Evolutionary conservation across 208 protist species (phyloP).

Genomic region (Hexamita inflata): DNA sequence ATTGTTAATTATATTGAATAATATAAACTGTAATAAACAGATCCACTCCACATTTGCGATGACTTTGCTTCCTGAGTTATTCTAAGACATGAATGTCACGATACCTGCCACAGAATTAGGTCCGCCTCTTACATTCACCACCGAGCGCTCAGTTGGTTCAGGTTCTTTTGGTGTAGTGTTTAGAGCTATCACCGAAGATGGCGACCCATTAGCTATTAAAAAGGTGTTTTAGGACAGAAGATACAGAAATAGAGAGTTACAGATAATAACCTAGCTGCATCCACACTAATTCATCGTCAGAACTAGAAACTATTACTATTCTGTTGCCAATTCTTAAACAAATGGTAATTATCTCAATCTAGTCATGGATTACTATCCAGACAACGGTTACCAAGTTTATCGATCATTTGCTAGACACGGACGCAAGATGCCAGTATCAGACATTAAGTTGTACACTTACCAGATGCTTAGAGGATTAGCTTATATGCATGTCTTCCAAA

Average conservation of each 20-base stretch:
- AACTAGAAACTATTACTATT: conserved; percentile 76
- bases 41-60: too few relatives aligned
- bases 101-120: background rate
- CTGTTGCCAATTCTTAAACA: conserved; percentile 40
- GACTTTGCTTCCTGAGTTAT: conserved; percentile 26
- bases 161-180: conserved; percentile 37
- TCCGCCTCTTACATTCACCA: conserved; percentile 12
- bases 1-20: too few relatives aligned
- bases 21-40: too few relatives aligned
- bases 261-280: conserved; percentile 73
- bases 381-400: conserved; percentile 71
- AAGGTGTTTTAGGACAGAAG: conserved; percentile 31
- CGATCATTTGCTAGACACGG: conserved; percentile 63
- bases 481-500: conserved; percentile 75
- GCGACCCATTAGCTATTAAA: conserved; percentile 31
- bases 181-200: background rate
- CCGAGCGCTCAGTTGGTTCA: conserved; percentile 19
- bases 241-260: conserved; percentile 80
- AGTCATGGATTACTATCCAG: conserved; percentile 89
- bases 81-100: conserved; percentile 3
- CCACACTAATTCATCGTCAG: conserved; percentile 69
- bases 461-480: conserved; percentile 82
- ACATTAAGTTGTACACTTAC: conserved; percentile 68
- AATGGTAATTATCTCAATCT: conserved; percentile 89
- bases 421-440: conserved; percentile 55